A percentile compares a stretch with the other conserved stretches of the same genome.
These are phyloP conservation scores for Saksenaea vasiformis DNA, from an alignment of 371 early-diverging fungal genomes.

Conservation along the genomic window DNA sequence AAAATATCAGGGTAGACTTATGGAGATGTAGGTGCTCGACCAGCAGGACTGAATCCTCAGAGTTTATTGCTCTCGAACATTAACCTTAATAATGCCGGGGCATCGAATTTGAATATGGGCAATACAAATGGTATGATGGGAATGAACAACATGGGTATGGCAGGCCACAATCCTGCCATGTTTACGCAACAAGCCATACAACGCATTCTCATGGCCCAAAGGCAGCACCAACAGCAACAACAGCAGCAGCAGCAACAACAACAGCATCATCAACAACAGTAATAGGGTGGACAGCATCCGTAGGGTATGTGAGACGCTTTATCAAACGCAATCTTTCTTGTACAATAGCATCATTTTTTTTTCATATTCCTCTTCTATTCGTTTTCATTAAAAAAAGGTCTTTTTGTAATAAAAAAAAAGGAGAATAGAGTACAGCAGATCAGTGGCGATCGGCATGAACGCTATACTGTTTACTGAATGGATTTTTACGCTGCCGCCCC, in stretches of 20 bases:
- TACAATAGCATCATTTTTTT: not conserved
- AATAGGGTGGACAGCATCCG: conserved; percentile 21
- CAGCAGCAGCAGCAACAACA: conserved; percentile 45
- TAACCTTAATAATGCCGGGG: conserved; percentile 29
- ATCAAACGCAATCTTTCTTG: not conserved
- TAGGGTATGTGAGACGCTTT: conserved; percentile 16
- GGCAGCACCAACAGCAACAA: conserved; percentile 49
- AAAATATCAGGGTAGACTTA: not conserved
- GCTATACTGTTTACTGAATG: too few species aligned
- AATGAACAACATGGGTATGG: conserved; percentile 26
- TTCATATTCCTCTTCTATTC: too few species aligned
- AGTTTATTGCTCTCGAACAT: conserved; percentile 46
- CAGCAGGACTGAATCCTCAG: conserved; percentile 37
- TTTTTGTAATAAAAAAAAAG: too few species aligned
- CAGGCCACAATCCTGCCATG: conserved; percentile 17
- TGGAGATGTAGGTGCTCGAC: conserved; percentile 7
- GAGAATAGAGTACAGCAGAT: too few species aligned
- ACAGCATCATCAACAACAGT: conserved; percentile 33
- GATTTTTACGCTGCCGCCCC: too few species aligned
- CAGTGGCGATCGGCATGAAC: too few species aligned
- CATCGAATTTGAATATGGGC: conserved; percentile 17
- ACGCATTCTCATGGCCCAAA: conserved; percentile 25
- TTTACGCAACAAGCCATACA: conserved; percentile 38
- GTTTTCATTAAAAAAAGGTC: too few species aligned
- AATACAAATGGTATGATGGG: conserved; percentile 22